Conservation (phyloP, 1,284 basidiomycete genomes). For the Mycosarcoma mackinlayi region DNA sequence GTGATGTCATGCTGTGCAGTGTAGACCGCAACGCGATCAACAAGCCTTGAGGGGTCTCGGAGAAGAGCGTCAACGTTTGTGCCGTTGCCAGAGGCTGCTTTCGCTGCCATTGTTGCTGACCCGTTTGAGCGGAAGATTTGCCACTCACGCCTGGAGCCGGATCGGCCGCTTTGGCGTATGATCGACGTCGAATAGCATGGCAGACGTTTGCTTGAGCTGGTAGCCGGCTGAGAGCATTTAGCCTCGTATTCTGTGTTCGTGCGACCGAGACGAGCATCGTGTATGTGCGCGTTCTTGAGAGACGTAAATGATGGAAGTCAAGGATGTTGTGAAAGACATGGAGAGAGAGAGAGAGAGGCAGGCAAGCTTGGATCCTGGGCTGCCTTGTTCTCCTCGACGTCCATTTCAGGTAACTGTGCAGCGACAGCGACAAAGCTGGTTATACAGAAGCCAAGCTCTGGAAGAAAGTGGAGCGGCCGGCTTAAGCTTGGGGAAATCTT, state of each 20-base stretch:
- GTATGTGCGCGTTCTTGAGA: constrained; percentile 11
- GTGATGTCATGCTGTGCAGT: constrained; percentile 44
- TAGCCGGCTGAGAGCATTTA: constrained; percentile 3
- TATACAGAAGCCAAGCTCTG: no score
- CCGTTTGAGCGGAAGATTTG: constrained; percentile 1
- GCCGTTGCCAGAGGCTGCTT: constrained; percentile 53
- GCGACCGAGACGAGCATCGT: constrained; percentile 32
- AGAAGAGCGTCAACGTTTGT: constrained; percentile 55
- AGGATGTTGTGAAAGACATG: not conserved
- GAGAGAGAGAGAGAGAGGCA: no score
- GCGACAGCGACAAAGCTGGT: no score
- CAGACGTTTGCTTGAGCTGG: not conserved
- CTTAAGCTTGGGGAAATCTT: constrained; percentile 2
- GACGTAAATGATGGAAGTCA: not conserved
- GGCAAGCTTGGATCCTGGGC: no score
- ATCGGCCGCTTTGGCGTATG: constrained; percentile 29
- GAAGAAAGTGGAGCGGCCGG: constrained; percentile 30
- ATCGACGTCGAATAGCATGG: constrained; percentile 15
- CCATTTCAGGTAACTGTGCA: no score
- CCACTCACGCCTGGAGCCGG: not conserved
- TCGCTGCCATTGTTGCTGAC: constrained; percentile 45
- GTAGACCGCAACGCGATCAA: constrained; percentile 53
- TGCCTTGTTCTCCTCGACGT: no score
- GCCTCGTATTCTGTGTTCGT: constrained; percentile 13
- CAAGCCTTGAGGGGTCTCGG: constrained; percentile 43